These are phyloP conservation scores for Gymnopilus dilepis DNA, from an alignment of 768 basidiomycete genomes.

Conservation along the genomic window DNA sequence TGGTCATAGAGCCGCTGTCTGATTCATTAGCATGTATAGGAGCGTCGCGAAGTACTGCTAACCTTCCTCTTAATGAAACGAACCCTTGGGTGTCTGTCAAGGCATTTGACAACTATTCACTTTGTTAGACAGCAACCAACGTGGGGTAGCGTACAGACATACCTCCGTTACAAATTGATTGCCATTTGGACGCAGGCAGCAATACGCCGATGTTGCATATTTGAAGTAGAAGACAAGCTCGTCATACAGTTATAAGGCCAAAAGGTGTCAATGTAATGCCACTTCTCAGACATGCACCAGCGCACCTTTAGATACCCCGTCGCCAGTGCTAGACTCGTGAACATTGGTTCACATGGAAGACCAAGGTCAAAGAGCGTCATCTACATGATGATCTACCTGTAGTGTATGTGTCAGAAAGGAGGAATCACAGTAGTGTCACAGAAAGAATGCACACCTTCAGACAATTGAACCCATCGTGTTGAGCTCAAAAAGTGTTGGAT, in stretches of 20 bases:
- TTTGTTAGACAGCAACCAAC: no score
- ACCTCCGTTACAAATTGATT: constrained; percentile 46
- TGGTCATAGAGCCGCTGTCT: constrained; percentile 44
- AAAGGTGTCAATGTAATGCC: neutral
- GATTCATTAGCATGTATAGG: neutral
- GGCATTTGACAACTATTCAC: constrained; percentile 42
- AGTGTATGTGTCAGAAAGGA: no score
- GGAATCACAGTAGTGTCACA: no score
- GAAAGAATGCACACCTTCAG: no score
- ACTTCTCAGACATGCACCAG: neutral
- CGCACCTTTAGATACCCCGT: neutral
- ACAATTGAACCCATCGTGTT: no score
- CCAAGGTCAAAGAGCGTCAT: no score
- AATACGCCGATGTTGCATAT: constrained; percentile 59
- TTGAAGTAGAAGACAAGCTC: constrained; percentile 59
- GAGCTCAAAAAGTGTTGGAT: no score
- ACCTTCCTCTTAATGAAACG: constrained; percentile 58
- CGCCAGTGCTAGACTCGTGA: neutral
- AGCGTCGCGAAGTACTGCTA: constrained; percentile 1
- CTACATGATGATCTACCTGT: no score
- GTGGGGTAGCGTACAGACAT: neutral
- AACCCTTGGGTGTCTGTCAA: constrained; percentile 51
- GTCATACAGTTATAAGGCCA: constrained; percentile 40
- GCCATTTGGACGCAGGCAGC: constrained; percentile 56
- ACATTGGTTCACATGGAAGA: constrained; percentile 1